Evolutionary conservation across 139 green algal species (phyloP).

Genomic region (Spirogloea muscicola): DNA sequence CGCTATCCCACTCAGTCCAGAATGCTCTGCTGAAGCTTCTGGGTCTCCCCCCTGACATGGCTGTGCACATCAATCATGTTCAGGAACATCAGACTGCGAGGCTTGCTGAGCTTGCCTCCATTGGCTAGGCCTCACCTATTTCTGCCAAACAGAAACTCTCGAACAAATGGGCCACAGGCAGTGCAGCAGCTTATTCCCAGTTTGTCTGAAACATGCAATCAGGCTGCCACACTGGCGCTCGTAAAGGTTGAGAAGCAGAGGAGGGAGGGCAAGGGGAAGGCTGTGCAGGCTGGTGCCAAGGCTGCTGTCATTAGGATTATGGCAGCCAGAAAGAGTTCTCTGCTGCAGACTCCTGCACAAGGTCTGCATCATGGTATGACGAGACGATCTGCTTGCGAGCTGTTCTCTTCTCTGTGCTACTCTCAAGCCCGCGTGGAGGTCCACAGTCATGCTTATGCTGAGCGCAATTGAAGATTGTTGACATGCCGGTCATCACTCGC

Average conservation of each 20-base stretch:
- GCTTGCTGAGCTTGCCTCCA: too few species aligned
- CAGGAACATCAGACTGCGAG: too few species aligned
- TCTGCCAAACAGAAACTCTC: background rate
- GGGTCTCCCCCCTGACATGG: background rate
- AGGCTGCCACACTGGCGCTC: slow-evolving; percentile 1
- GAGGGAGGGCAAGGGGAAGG: background rate
- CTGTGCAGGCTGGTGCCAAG: background rate
- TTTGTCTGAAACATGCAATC: background rate
- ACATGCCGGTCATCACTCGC: too few species aligned
- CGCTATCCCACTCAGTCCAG: background rate
- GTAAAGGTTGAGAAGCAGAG: slow-evolving; percentile 2
- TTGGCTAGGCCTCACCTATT: background rate
- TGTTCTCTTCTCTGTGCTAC: background rate
- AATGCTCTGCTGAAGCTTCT: background rate
- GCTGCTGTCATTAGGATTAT: too few species aligned
- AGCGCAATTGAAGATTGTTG: too few species aligned
- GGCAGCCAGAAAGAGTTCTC: background rate
- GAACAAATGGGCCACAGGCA: background rate
- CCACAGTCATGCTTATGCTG: background rate
- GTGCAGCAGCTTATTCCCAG: background rate
- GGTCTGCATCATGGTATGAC: background rate
- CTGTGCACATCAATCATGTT: background rate
- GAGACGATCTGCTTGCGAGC: background rate
- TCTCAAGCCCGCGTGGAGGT: background rate
- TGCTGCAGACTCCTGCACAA: background rate